Base-by-base conservation (phyloP, 2,329 filamentous ascomycete species). In the Dothistroma septosporum region DNA sequence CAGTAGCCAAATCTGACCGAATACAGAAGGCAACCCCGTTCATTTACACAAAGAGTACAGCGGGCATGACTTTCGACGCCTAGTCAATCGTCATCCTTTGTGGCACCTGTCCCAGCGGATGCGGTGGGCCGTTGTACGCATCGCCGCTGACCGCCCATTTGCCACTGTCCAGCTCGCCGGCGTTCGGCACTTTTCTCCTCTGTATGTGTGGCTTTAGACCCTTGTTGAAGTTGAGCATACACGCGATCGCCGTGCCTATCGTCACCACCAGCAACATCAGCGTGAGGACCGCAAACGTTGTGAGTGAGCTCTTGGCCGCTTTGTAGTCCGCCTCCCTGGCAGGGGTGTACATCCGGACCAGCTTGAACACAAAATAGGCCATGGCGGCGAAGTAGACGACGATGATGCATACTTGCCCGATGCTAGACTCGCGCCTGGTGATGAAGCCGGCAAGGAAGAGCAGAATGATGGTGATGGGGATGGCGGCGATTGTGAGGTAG, bases 321-420 rank as follows among this genome's bases (percentile, higher is more conserved):
- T 82, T 74, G 78, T 97, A 99, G 66, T 85, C 81, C 22, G 57
- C 44, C 46, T n/a, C 55, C 56, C 37, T 60, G 21, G 55, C 73
- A 74, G 68, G 85, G 84, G 11, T 84, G 77, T 96, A 99, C 86
- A 99, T 99, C 74, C 94, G 90, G 61, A 94, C 89, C 58, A 99
- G 86, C 82, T 99, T 99, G 85, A 97, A 99, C 73, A 96, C 84
- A 81, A 99, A 99, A 80, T 97, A 99, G 60, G 87, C 91, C 66
- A 97, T 84, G 44, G 87, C 93, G 64, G 89, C 91, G 66, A 96
- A 87, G 77, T 96, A 97, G 60, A 97, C 83, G 77, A 84, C 79
- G 69, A 97, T 93, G 72, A 91, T 86, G 66, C 80, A 71, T 57
- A 87, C 77, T 86, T 95, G 95, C 73, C 93, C 92, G 11, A 82